Evolutionary conservation across 2,329 filamentous ascomycete species (phyloP).

Genomic region (Venturia pyrina): DNA sequence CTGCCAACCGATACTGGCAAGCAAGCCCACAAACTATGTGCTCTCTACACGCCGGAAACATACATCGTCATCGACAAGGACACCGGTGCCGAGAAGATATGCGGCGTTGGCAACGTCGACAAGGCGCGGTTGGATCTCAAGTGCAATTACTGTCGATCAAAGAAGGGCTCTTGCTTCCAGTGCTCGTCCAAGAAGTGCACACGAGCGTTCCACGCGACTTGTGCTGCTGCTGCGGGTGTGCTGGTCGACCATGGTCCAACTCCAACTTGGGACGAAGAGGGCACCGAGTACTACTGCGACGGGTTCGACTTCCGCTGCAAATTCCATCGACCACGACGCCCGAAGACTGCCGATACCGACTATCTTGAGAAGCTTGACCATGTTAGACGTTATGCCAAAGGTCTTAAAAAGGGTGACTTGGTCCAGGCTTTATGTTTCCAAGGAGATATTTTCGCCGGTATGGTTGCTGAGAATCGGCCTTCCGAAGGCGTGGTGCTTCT

Average conservation of each 20-base stretch:
- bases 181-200: constrained; percentile 93
- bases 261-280: constrained; percentile 80
- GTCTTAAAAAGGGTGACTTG: constrained; percentile 61
- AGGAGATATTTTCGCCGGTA: constrained; percentile 82
- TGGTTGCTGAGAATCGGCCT: constrained; percentile 82
- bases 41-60: constrained; percentile 84
- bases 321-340: constrained; percentile 82
- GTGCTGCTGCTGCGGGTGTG: constrained; percentile 82
- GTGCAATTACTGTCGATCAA: constrained; percentile 89
- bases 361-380: constrained; percentile 60
- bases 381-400: constrained; percentile 57
- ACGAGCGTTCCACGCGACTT: constrained; percentile 88
- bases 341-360: constrained; percentile 58
- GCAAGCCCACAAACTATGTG: constrained; percentile 80
- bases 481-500: constrained; percentile 37
- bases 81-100: constrained; percentile 59
- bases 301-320: constrained; percentile 91
- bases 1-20: constrained; percentile 79
- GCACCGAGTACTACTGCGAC: constrained; percentile 83
- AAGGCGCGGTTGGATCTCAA: constrained; percentile 85
- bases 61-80: constrained; percentile 57
- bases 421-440: constrained; percentile 79
- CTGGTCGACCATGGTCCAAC: constrained; percentile 81
- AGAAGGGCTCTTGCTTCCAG: constrained; percentile 92
- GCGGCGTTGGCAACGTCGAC: constrained; percentile 69